phyloP scores from a whole-genome alignment of 2,329 filamentous ascomycete genomes.

The Huntiella decipiens region DNA sequence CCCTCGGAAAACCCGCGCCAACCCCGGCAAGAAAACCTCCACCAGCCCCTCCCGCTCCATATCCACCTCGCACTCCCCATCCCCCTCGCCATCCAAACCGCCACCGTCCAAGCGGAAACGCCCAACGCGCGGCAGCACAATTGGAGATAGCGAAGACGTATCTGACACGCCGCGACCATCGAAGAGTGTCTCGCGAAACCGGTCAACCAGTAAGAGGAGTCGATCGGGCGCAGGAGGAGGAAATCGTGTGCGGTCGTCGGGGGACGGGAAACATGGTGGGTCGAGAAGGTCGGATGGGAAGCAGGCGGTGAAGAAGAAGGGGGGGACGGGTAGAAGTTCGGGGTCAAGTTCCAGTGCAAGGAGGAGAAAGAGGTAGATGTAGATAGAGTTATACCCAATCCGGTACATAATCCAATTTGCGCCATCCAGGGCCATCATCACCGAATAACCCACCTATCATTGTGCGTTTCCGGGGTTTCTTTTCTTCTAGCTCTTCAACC shows the following conservation, averaged over 20 bases:
- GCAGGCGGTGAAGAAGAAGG: slow-evolving; percentile 19
- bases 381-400: slow-evolving; percentile 21
- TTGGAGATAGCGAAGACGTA: slow-evolving; percentile 33
- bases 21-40: no score
- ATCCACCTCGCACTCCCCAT: neutral
- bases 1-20: neutral
- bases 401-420: slow-evolving; percentile 18
- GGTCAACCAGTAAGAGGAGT: slow-evolving; percentile 15
- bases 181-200: slow-evolving; percentile 19
- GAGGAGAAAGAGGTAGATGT: slow-evolving; percentile 1
- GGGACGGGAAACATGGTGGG: slow-evolving; percentile 22
- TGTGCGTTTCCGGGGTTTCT: slow-evolving; percentile 15
- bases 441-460: slow-evolving; percentile 14
- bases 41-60: slow-evolving; percentile 1
- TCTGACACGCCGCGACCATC: slow-evolving; percentile 18
- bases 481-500: neutral
- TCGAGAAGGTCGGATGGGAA: slow-evolving; percentile 18
- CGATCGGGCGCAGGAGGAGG: neutral
- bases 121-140: slow-evolving; percentile 21
- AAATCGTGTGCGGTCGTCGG: slow-evolving; percentile 13
- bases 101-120: neutral
- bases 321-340: slow-evolving; percentile 15
- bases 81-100: neutral
- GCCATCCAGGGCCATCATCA: slow-evolving; percentile 20
- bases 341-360: neutral